These are phyloP conservation scores for Agaricus subrufescens DNA, from an alignment of 768 basidiomycete genomes.

Conservation along the genomic window DNA sequence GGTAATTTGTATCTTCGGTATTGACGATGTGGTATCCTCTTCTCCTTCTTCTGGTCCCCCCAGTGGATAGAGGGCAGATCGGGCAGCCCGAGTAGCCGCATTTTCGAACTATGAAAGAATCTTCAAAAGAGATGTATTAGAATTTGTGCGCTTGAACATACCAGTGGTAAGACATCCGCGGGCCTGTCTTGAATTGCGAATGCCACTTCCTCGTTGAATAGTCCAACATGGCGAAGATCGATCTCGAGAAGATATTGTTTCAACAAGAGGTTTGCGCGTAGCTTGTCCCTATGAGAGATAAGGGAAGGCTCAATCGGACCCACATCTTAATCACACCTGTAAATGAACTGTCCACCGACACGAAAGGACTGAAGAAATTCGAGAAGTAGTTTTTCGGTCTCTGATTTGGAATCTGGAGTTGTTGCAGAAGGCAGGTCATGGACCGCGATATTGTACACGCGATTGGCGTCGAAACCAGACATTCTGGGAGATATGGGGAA, in stretches of 20 bases:
- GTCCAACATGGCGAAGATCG: constrained; percentile 69
- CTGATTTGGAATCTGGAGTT: constrained; percentile 69
- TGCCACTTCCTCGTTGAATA: constrained; percentile 93
- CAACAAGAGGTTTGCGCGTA: constrained; percentile 83
- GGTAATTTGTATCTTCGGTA: constrained; percentile 77
- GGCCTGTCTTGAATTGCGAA: constrained; percentile 88
- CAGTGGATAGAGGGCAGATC: constrained; percentile 78
- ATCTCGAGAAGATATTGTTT: constrained; percentile 88
- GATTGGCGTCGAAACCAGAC: constrained; percentile 87
- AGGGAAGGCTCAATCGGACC: background rate
- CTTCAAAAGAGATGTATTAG: background rate
- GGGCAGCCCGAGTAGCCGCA: constrained; percentile 81
- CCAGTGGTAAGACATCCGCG: constrained; percentile 83
- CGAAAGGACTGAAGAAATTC: constrained; percentile 89
- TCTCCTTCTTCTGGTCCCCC: constrained; percentile 42
- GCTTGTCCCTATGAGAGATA: constrained; percentile 59
- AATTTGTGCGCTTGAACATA: constrained; percentile 28
- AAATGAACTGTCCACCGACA: constrained; percentile 87
- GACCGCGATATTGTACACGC: constrained; percentile 76
- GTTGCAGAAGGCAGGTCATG: constrained; percentile 55
- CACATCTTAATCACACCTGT: constrained; percentile 51
- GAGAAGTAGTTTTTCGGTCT: constrained; percentile 72
- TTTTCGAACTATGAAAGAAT: constrained; percentile 70
- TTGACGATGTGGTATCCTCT: constrained; percentile 35
- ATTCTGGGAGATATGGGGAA: constrained; percentile 31